Evolutionary conservation across 1,139 yeast genomes (phyloP), one percentile per base, ranked within the genome.

Genomic region (Lodderomyces pseudojiufengensis): DNA sequence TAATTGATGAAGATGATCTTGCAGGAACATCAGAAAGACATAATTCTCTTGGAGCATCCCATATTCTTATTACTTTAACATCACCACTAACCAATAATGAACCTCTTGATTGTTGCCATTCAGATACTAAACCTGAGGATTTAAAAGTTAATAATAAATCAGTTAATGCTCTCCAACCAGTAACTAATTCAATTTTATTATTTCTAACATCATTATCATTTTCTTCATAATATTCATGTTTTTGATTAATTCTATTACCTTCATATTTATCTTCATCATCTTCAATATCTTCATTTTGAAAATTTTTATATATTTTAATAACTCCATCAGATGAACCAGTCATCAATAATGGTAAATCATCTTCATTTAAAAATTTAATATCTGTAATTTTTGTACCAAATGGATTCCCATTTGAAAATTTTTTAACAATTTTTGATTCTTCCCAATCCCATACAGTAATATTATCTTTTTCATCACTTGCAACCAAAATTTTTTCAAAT

Each of bases 61-160:
- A 92, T 1, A 90, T 72, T 42, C 95, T 69, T 36, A 92, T 87
- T 22, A 88, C 80, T 47, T 90, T 86, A 9, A 87, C 95, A 64
- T 92, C 98, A 32, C 99, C 99, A 36, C 96, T 90, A 1, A 87
- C 96, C 37, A 92, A 63, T 30, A 92, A 64, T 1, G 95, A 79
- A 0, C 99, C 99, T 45, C 97, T 69, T 32, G 94, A 83, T 55
- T 92, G 99, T 54, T 90, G 97, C 98, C 99, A 92, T 51, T 92
- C 97, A 5, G 92, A 79, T 25, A 88, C 75, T 36, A 94, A 66
- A 3, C 97, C 96, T 14, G 88, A 78, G 36, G 92, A 81, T 48
- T 85, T 77, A 13, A 92, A 84, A 0, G 96, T 84, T 25, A 84
- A 65, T 23, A 87, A 62, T 48, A 90, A 67, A 56, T 92, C 97